Evolutionary conservation across 2,329 filamentous ascomycete species (phyloP), one percentile per base, ranked within the genome.

Genomic region (Xylaria hypoxylon): DNA sequence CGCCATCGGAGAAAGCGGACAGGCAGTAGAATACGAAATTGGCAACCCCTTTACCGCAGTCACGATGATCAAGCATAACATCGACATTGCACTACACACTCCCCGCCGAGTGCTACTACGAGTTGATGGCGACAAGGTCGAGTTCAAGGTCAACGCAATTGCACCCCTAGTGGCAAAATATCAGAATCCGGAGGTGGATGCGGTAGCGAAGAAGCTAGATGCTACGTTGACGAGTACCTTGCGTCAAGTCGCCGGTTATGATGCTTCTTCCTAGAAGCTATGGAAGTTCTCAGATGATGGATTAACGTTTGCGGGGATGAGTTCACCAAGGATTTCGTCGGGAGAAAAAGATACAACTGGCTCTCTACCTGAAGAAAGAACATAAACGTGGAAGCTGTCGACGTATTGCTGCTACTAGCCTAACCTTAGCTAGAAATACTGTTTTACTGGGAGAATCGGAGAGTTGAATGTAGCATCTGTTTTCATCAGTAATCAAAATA

Each of bases 41-140:
- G 67, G 64, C 6, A 69, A 69, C 26, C 52, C 57, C 22, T 45
- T 69, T 22, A 64, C 57, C 2, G 64, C 60, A n/a, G 59, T 48
- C 28, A 64, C 26, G 28, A 57, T 69, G 48, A 38, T 33, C 7
- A 31, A 50, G 17, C 38, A 60, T 33, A 45, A 56, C 1, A 50
- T 61, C 6, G 64, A 61, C 15, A 52, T 66, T 38, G 55, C 26
- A 15, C 50, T 64, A 10, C 57, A 59, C 24, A 52, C 61, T 2
- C 60, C 66, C 8, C 58, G 64, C 2, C 38, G 58, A 7, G 62
- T 68, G 22, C 33, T 65, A 24, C 24, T 68, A 13, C 45, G 47
- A 4, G 44, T 47, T 2, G 48, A 65, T 4, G 55, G 47, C 0
- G 62, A 64, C 13, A 52, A 59, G 45, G 60, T 64, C 7, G 38